A percentile compares a stretch with the other conserved stretches of the same genome.
Evolutionary conservation across 1,139 yeast species (phyloP).

Genomic region (Suhomyces bolitotheri): DNA sequence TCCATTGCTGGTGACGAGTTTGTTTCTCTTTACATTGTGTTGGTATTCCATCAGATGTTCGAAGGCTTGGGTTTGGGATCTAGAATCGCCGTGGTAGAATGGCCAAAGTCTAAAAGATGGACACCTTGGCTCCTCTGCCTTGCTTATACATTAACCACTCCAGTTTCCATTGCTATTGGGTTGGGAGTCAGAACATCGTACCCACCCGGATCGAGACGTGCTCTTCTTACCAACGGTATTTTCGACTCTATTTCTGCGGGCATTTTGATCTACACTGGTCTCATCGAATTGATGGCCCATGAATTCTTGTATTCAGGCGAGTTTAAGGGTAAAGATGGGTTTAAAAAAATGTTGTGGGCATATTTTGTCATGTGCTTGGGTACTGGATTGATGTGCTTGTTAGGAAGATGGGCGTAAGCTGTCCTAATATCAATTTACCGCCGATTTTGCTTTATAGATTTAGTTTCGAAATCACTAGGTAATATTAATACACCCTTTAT

Average conservation of each 20-base stretch:
- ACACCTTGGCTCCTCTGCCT: constrained; percentile 63
- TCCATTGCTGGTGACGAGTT: constrained; percentile 76
- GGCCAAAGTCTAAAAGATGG: constrained; percentile 51
- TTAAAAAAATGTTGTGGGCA: constrained; percentile 41
- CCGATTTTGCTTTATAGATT: no score
- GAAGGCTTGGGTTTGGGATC: constrained; percentile 94
- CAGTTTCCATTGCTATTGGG: constrained; percentile 83
- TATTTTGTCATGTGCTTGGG: constrained; percentile 58
- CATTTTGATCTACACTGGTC: constrained; percentile 78
- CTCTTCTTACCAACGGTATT: constrained; percentile 72
- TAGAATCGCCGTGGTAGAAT: constrained; percentile 70
- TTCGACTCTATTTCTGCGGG: constrained; percentile 87
- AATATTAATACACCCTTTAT: no score
- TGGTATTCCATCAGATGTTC: constrained; percentile 88
- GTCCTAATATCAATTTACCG: neutral
- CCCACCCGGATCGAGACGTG: constrained; percentile 58
- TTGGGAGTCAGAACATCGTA: constrained; percentile 75
- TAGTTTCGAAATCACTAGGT: no score
- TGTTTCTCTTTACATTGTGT: constrained; percentile 70
- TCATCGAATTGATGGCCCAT: constrained; percentile 86
- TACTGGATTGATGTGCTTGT: constrained; percentile 79
- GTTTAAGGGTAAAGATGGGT: constrained; percentile 52
- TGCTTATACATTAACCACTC: constrained; percentile 74
- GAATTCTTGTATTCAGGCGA: constrained; percentile 75
- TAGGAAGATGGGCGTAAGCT: constrained; percentile 81